phyloP scores from a whole-genome alignment of 148 eudicot genomes.

The Arbutus unedo region DNA sequence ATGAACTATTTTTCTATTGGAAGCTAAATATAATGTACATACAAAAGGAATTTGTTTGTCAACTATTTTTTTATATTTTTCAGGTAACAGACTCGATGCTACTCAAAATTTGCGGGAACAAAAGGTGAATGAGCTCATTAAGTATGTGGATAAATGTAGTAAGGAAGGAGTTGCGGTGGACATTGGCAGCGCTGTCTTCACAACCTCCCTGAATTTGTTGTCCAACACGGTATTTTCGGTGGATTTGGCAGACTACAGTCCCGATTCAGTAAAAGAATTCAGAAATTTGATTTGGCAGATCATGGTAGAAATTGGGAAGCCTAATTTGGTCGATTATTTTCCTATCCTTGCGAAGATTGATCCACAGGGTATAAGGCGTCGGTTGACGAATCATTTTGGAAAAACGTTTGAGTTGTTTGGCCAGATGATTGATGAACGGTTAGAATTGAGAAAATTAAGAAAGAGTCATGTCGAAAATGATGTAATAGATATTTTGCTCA shows the following conservation, averaged over 20 bases:
- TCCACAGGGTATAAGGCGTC: slow-evolving; percentile 19
- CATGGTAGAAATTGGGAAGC: slow-evolving; percentile 13
- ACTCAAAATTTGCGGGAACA: background rate
- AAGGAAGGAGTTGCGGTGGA: background rate
- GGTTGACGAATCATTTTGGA: background rate
- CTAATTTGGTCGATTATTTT: slow-evolving; percentile 18
- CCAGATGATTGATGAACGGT: background rate
- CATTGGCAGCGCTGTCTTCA: background rate
- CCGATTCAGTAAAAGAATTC: background rate
- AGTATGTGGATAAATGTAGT: background rate
- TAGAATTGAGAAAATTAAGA: no score
- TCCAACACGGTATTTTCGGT: background rate
- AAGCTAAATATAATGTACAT: background rate
- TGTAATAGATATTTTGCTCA: no score
- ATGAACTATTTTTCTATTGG: background rate
- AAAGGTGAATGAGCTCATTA: background rate
- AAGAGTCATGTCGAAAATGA: no score
- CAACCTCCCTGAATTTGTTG: background rate
- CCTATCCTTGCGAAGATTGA: slow-evolving; percentile 15
- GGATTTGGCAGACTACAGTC: slow-evolving; percentile 9
- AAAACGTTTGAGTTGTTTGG: slow-evolving; percentile 13
- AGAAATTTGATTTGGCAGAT: background rate
- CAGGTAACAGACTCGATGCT: background rate
- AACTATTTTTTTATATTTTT: no score
- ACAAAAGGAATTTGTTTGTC: no score